phyloP scores from a whole-genome alignment of 495 filamentous ascomycete species.

The Umbilicaria muhlenbergii region DNA sequence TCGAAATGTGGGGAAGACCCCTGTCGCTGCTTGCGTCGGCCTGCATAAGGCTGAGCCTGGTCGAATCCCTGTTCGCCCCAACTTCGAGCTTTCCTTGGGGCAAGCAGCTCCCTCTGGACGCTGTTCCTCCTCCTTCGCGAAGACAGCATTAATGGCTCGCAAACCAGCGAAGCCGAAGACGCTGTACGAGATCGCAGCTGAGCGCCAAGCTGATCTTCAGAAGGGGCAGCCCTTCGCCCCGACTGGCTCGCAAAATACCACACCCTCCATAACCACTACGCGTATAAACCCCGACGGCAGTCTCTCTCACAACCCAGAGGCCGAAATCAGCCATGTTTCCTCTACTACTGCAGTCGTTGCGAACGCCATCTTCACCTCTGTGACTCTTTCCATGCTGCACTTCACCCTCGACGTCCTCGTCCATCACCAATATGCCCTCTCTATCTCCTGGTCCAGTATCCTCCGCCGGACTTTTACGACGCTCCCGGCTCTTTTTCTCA shows the following conservation, averaged over 20 bases:
- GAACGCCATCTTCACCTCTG: conserved; percentile 30
- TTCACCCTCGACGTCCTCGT: conserved; percentile 83
- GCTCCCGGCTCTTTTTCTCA: conserved; percentile 31
- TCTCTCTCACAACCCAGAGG: neutral
- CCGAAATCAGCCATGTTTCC: conserved; percentile 12
- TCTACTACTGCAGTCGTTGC: conserved; percentile 26
- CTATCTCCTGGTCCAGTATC: conserved; percentile 43
- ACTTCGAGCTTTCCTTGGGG: too few relatives aligned
- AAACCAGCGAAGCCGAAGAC: conserved; percentile 23
- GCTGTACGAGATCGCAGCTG: conserved; percentile 34
- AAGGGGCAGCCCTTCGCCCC: neutral
- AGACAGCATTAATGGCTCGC: conserved; percentile 12
- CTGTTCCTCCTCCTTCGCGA: too few relatives aligned
- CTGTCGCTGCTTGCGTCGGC: too few relatives aligned
- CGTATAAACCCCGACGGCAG: conserved; percentile 13
- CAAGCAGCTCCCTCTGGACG: too few relatives aligned
- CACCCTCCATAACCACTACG: conserved; percentile 8
- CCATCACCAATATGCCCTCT: conserved; percentile 72
- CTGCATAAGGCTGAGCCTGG: too few relatives aligned
- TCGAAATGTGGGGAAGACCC: too few relatives aligned
- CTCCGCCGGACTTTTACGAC: conserved; percentile 36
- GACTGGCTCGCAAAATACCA: neutral
- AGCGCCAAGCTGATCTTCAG: conserved; percentile 26
- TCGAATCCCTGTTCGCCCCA: too few relatives aligned
- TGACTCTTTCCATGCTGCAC: conserved; percentile 62